phyloP scores from a whole-genome alignment of 768 basidiomycete species.

The Lactifluus volemus region DNA sequence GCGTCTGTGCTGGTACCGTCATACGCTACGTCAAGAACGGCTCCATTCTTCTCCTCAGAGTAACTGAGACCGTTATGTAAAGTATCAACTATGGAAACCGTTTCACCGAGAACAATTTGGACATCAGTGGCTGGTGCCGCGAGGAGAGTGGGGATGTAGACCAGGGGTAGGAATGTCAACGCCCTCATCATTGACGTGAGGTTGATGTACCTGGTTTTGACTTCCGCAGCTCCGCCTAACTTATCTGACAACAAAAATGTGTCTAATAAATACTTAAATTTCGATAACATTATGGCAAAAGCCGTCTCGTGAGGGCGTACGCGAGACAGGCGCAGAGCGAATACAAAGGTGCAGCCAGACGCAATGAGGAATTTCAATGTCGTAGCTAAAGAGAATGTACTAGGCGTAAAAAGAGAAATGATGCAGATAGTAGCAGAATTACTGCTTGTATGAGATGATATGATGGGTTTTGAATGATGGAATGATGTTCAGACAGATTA shows the following conservation, averaged over 20 bases:
- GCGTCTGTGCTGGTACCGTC: conserved; percentile 35
- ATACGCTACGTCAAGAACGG: conserved; percentile 32
- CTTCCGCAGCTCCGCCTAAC: not conserved
- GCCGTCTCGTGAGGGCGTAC: not conserved
- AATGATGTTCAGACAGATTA: conserved; percentile 13
- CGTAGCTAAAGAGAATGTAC: not conserved
- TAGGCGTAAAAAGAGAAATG: conserved; percentile 16
- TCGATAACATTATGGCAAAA: conserved; percentile 10
- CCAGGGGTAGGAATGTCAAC: conserved; percentile 28
- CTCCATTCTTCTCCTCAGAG: conserved; percentile 20
- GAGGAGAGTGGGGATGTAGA: conserved; percentile 29
- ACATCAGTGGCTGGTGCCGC: conserved; percentile 33
- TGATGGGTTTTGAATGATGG: conserved; percentile 10
- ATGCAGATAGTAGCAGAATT: conserved; percentile 17
- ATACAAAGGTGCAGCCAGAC: conserved; percentile 5
- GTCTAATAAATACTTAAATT: conserved; percentile 4
- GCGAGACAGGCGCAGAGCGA: conserved; percentile 4
- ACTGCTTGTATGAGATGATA: conserved; percentile 15
- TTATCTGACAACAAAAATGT: not conserved
- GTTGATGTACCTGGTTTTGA: too few relatives aligned
- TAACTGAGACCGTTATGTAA: conserved; percentile 8
- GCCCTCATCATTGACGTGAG: conserved; percentile 36
- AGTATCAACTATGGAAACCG: conserved; percentile 18
- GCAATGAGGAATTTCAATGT: conserved; percentile 3
- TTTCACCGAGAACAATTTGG: conserved; percentile 37